Evolutionary conservation across 179 eudicot species (phyloP).

Genomic region (Spergularia azorica): DNA sequence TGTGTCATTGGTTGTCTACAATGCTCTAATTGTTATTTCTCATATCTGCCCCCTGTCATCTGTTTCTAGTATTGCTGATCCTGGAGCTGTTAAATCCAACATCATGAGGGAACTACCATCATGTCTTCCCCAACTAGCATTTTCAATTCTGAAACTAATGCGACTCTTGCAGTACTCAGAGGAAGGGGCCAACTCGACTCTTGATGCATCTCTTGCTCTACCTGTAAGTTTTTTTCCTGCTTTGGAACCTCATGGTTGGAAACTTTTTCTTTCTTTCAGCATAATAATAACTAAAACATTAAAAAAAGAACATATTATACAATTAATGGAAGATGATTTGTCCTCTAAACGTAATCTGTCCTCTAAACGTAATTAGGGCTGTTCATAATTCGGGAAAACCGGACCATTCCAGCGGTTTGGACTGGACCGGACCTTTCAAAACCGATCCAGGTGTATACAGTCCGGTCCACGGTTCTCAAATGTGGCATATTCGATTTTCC

Average conservation of each 20-base stretch:
- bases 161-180: slow-evolving; percentile 73
- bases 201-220: slow-evolving; percentile 86
- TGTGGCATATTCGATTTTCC: too few species aligned
- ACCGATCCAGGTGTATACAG: too few species aligned
- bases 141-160: slow-evolving; percentile 45
- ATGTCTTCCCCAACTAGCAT: slow-evolving; percentile 48
- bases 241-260: background rate
- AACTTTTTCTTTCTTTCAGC: slow-evolving; percentile 4
- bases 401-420: too few species aligned
- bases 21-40: slow-evolving; percentile 12
- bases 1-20: background rate
- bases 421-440: too few species aligned
- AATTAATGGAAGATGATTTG: background rate
- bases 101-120: slow-evolving; percentile 83
- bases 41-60: background rate
- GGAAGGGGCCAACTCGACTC: slow-evolving; percentile 53
- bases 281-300: background rate
- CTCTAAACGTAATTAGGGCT: too few species aligned
- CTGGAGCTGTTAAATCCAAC: slow-evolving; percentile 82
- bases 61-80: slow-evolving; percentile 67
- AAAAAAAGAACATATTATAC: background rate
- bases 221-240: slow-evolving; percentile 54
- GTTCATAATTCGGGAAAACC: too few species aligned
- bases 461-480: too few species aligned
- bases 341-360: background rate